Evolutionary conservation across 345 rosid genomes (phyloP).

Genomic region (Nasturtium officinale): DNA sequence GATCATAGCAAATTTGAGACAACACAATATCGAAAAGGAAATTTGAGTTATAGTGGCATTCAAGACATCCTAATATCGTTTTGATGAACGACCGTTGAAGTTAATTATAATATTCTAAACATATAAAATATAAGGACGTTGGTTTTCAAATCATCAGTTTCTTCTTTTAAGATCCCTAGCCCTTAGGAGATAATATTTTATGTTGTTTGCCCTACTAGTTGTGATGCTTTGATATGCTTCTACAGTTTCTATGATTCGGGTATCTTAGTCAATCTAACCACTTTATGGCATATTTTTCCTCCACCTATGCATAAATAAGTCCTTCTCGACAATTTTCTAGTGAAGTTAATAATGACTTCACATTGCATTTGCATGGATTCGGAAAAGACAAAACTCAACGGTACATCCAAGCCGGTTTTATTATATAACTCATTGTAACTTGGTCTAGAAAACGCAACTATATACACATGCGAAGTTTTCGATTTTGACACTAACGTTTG

Average conservation of each 20-base stretch:
- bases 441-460: neutral
- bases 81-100: neutral
- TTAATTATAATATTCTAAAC: neutral
- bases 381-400: conserved; percentile 4
- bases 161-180: neutral
- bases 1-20: conserved; percentile 3
- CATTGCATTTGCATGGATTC: neutral
- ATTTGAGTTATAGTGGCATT: neutral
- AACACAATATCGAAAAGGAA: neutral
- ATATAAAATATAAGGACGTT: neutral
- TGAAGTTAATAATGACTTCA: neutral
- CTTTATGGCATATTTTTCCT: neutral
- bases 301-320: neutral
- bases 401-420: neutral
- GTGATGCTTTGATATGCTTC: neutral
- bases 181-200: neutral
- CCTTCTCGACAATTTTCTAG: neutral
- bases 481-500: neutral
- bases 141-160: neutral
- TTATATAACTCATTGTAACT: neutral
- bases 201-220: neutral
- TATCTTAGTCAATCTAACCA: neutral
- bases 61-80: neutral
- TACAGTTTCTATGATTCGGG: neutral
- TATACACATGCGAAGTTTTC: conserved; percentile 1